A percentile compares a stretch with the other conserved stretches of the same genome.
These are phyloP conservation scores for Teunomyces panamensis DNA, from an alignment of 805 yeast genomes.

Conservation along the genomic window DNA sequence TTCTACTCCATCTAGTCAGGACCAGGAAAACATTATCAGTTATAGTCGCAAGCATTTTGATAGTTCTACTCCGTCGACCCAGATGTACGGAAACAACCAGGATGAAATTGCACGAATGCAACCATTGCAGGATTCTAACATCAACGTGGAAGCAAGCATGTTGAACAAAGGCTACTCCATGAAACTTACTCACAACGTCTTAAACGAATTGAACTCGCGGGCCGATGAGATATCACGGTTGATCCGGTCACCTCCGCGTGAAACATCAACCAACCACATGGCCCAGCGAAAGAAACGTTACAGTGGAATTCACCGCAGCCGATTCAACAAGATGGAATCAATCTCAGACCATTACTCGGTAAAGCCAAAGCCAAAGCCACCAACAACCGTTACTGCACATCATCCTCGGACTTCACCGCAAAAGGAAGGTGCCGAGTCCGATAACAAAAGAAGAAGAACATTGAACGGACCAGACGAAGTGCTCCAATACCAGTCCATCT, in stretches of 20 bases:
- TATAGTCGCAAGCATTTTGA: neutral
- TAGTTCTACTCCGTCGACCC: neutral
- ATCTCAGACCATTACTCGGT: conserved; percentile 25
- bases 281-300: conserved; percentile 20
- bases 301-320: conserved; percentile 31
- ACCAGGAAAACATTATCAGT: neutral
- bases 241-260: conserved; percentile 12
- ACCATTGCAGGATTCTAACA: neutral
- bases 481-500: conserved; percentile 2
- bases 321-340: conserved; percentile 29
- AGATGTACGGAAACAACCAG: conserved; percentile 10
- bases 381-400: neutral
- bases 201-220: conserved; percentile 43
- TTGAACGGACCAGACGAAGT: conserved; percentile 42
- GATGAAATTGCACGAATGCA: conserved; percentile 9
- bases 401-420: neutral
- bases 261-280: neutral
- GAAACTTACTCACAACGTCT: conserved; percentile 42
- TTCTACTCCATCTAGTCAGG: neutral
- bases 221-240: conserved; percentile 35
- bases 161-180: conserved; percentile 48
- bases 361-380: neutral
- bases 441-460: conserved; percentile 35
- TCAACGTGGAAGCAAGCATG: conserved; percentile 12
- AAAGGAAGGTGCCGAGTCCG: conserved; percentile 4